A percentile compares a stretch with the other conserved stretches of the same genome.
Conservation (phyloP, 2,329 filamentous ascomycete genomes). For the Trichophyton schoenleinii region DNA sequence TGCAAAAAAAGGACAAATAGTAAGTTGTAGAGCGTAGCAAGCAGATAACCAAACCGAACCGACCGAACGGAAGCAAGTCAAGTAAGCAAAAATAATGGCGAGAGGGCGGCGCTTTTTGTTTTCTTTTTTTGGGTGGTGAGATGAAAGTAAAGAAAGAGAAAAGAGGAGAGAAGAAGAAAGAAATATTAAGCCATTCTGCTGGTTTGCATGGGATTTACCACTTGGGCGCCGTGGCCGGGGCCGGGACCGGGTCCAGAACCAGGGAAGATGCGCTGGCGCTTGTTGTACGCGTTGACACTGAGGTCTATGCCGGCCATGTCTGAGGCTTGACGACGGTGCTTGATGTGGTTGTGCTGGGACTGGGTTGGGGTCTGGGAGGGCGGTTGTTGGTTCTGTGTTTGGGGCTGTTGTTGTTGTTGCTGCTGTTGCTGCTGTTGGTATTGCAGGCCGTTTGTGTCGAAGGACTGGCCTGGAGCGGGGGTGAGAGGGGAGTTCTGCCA, state of each 20-base stretch:
- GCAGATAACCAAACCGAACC: background rate
- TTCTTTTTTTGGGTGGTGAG: no score
- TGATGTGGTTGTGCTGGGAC: background rate
- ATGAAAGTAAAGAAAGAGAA: background rate
- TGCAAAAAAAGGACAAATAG: background rate
- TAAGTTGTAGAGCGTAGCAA: background rate
- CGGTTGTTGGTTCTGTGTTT: slow-evolving; percentile 1
- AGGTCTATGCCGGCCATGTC: slow-evolving; percentile 46
- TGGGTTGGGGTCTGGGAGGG: background rate
- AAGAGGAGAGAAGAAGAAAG: background rate
- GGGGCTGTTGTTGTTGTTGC: background rate
- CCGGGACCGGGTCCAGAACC: slow-evolving; percentile 10
- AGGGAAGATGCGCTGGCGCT: slow-evolving; percentile 48
- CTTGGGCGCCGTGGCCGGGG: slow-evolving; percentile 21
- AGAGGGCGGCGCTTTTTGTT: no score
- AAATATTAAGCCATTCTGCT: slow-evolving; percentile 20
- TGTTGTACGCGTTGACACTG: slow-evolving; percentile 40
- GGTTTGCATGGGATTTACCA: slow-evolving; percentile 40
- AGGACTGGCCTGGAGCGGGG: slow-evolving; percentile 5
- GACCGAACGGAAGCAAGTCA: background rate
- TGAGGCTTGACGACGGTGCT: slow-evolving; percentile 47
- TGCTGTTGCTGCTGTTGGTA: slow-evolving; percentile 5
- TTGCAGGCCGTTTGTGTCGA: slow-evolving; percentile 14
- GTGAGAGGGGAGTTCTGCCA: slow-evolving; percentile 3
- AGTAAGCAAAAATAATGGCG: no score